Base-by-base conservation (phyloP, 1,284 basidiomycete genomes). In the Pulchroboletus neoregius region DNA sequence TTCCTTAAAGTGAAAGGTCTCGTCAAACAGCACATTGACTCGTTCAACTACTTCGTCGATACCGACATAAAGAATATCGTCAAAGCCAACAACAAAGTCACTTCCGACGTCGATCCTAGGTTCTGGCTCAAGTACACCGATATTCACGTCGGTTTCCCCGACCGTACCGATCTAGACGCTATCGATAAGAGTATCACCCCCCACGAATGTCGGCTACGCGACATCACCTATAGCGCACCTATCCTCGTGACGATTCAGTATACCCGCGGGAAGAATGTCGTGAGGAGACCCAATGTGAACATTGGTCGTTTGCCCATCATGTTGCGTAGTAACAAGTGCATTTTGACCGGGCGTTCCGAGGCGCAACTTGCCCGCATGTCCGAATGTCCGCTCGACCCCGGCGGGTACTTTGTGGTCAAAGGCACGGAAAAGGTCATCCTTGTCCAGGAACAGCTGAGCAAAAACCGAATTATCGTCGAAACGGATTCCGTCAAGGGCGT, bases 1-100 rank as follows among this genome's bases (percentile, higher is more conserved):
- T 98, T 97, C 62, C 75, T 98, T 46, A 90, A 94, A 68, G 91
- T 94, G 52, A 98, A 97, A 62, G 94, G 94, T 56, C 82, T 98
- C n/a, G 94, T 97, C 52, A 99, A 99, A 72, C 96, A 99, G 67
- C 96, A 99, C 65, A 92, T 99, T 58, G 97, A 99, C 69, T 98
- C 94, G 8, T 99, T 96, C 84, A 99, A 99, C 73, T 96, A 98
- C 70, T 99, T 99, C 66, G 92, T 99, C 60, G 91, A 99, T 62
- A 87, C 91, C 31, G 94, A 97, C 64, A 89, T 98, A 64, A 95
- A 94, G 68, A 95, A 95, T 59, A 98, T 99, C 60, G 84, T 97
- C 44, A 87, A 86, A 53, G 94, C 93, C 11, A 97, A 98, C 66
- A 85, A 84, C 68, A 91, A 91, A 61, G 85, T 96, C 61, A 91